Evolutionary conservation across 2,329 filamentous ascomycete genomes (phyloP).

Genomic region (Leptographium galeiforme): DNA sequence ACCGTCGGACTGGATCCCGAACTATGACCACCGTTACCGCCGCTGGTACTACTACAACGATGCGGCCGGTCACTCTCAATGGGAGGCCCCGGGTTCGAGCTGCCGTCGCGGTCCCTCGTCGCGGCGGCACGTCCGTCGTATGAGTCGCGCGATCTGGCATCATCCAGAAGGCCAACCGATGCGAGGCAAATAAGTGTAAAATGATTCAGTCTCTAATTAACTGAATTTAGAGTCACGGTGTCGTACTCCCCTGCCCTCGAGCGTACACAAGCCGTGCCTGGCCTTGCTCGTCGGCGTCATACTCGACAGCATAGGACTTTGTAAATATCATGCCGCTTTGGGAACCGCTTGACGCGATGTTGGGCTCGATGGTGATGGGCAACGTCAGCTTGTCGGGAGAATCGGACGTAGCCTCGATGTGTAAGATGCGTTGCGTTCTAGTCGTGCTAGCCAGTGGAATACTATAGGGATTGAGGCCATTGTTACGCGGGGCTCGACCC

Average conservation of each 20-base stretch:
- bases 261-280: constrained; percentile 8
- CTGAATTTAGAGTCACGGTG: background rate
- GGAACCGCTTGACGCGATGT: background rate
- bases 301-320: constrained; percentile 10
- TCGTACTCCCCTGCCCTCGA: background rate
- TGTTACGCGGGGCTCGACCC: background rate
- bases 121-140: background rate
- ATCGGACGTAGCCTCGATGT: background rate
- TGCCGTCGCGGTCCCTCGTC: background rate
- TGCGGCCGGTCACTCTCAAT: constrained; percentile 40
- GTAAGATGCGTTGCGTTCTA: background rate
- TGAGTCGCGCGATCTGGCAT: background rate
- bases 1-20: constrained; percentile 38
- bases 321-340: constrained; percentile 8
- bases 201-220: too few relatives aligned
- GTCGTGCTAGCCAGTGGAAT: constrained; percentile 5
- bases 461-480: background rate
- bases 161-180: too few relatives aligned
- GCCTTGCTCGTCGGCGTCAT: constrained; percentile 8
- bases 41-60: constrained; percentile 46
- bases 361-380: background rate
- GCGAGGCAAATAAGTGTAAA: too few relatives aligned
- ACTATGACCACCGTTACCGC: constrained; percentile 39
- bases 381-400: background rate
- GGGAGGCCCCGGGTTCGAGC: constrained; percentile 29